A percentile compares a stretch with the other conserved stretches of the same genome.
These are phyloP conservation scores for Populus nigra DNA, from an alignment of 345 rosid genomes.

Conservation along the genomic window DNA sequence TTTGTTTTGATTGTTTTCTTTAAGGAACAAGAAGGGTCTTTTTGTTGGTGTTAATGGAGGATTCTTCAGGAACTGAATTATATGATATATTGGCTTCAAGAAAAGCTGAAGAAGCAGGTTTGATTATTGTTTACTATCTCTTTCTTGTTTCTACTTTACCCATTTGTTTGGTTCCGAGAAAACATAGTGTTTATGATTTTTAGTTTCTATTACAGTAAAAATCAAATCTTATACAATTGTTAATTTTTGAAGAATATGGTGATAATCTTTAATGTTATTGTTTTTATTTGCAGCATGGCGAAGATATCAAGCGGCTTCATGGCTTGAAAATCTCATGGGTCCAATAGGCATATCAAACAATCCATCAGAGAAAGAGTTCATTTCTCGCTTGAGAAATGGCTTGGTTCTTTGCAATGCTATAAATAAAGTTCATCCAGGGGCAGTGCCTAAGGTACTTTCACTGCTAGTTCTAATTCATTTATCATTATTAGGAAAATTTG, in stretches of 20 bases:
- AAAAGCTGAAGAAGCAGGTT: slow-evolving; percentile 93
- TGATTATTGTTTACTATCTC: neutral
- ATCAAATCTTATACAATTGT: neutral
- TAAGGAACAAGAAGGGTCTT: neutral
- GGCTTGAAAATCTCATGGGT: slow-evolving; percentile 75
- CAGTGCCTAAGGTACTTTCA: slow-evolving; percentile 65
- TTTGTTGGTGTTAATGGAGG: slow-evolving; percentile 37
- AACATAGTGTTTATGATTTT: neutral
- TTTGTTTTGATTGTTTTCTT: neutral
- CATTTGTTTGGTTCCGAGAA: neutral
- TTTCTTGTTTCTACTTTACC: neutral
- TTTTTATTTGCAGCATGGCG: slow-evolving; percentile 55
- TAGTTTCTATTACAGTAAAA: neutral
- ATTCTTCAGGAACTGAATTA: slow-evolving; percentile 40
- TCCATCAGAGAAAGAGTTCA: slow-evolving; percentile 80
- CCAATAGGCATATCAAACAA: slow-evolving; percentile 53
- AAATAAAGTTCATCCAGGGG: slow-evolving; percentile 78
- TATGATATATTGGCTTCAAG: slow-evolving; percentile 79
- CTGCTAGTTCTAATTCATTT: neutral
- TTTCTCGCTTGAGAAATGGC: slow-evolving; percentile 91
- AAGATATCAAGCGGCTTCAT: slow-evolving; percentile 61
- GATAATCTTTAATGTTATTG: neutral
- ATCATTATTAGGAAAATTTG: neutral
- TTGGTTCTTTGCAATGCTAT: slow-evolving; percentile 72
- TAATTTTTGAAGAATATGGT: neutral